Evolutionary conservation across 345 rosid species (phyloP).

Genomic region (Microcos paniculata): DNA sequence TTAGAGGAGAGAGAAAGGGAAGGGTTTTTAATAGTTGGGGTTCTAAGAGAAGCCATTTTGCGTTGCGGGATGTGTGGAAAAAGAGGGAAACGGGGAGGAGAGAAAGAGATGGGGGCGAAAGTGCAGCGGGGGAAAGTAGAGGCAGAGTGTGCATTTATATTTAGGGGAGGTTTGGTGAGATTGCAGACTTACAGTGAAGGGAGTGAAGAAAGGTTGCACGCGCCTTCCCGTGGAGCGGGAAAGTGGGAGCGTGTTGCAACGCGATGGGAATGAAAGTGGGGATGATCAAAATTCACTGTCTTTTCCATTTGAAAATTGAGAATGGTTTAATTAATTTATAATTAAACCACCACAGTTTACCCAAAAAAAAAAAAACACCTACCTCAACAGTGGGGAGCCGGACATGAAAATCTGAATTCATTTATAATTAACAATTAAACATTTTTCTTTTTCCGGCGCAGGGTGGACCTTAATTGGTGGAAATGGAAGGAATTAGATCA

Average conservation of each 20-base stretch:
- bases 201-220: background rate
- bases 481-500: too few species aligned
- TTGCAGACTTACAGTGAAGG: background rate
- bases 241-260: background rate
- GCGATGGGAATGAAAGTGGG: background rate
- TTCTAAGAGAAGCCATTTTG: slow-evolving; percentile 33
- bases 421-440: too few species aligned
- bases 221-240: background rate
- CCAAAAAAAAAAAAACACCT: too few species aligned
- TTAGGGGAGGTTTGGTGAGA: slow-evolving; percentile 18
- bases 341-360: background rate
- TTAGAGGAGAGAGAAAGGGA: slow-evolving; percentile 39
- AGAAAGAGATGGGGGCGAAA: too few species aligned
- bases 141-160: slow-evolving; percentile 15
- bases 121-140: background rate
- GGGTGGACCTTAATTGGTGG: too few species aligned
- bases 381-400: too few species aligned
- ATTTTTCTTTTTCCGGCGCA: too few species aligned
- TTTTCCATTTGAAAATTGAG: background rate
- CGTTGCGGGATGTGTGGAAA: background rate
- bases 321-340: too few species aligned
- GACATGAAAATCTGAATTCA: too few species aligned
- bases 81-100: background rate
- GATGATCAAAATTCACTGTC: background rate
- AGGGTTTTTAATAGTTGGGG: slow-evolving; percentile 32